Evolutionary conservation across 2,329 filamentous ascomycete species (phyloP).

Genomic region (Cytospora paraplurivora): DNA sequence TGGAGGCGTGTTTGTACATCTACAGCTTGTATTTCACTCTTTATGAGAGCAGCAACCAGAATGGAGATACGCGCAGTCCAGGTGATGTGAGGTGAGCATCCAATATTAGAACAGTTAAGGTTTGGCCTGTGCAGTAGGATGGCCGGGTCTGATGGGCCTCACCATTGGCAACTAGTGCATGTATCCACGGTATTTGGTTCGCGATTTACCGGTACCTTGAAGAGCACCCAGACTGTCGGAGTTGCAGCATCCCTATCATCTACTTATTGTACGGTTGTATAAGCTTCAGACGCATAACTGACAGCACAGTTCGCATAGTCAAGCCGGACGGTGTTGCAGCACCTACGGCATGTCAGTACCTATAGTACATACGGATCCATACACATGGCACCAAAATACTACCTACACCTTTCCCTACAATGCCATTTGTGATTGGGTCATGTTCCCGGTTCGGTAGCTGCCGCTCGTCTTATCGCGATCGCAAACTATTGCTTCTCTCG

Average conservation of each 20-base stretch:
- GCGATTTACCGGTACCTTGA: background rate
- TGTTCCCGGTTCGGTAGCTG: constrained; percentile 10
- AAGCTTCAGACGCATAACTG: no score
- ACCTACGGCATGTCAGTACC: no score
- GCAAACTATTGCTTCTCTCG: constrained; percentile 25
- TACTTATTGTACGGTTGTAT: no score
- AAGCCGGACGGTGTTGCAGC: no score
- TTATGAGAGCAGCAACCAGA: constrained; percentile 6
- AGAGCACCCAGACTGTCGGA: background rate
- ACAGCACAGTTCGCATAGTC: no score
- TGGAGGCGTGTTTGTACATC: background rate
- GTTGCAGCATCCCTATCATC: background rate
- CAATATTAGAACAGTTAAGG: constrained; percentile 4
- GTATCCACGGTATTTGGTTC: background rate
- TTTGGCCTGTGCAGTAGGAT: background rate
- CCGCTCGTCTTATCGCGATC: constrained; percentile 21
- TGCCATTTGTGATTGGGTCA: constrained; percentile 15
- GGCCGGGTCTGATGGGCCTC: background rate
- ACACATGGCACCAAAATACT: no score
- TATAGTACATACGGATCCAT: no score
- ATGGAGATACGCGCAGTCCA: background rate
- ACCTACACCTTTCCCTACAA: background rate
- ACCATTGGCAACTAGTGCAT: background rate
- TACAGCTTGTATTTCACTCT: background rate
- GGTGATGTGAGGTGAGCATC: background rate